Percentiles rank a stretch among this genome's conserved stretches.
Evolutionary conservation across 108 stramenopile species (phyloP).

Genomic region (Cylindrotheca fusiformis): DNA sequence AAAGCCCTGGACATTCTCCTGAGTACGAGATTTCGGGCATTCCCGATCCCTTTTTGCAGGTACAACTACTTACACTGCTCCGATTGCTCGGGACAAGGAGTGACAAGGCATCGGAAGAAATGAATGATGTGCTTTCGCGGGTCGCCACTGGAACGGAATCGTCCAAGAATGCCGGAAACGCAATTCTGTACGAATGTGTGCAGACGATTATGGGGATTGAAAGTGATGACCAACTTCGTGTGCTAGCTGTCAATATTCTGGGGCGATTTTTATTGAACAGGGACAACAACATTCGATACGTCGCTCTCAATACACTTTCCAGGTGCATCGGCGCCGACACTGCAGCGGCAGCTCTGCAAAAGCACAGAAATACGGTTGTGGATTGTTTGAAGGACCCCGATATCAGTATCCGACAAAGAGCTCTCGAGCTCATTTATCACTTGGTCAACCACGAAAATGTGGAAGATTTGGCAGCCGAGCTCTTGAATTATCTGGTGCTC

Average conservation of each 20-base stretch:
- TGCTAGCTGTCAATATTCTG: constrained; percentile 98
- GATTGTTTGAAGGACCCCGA: constrained; percentile 99
- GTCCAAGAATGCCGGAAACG: constrained; percentile 97
- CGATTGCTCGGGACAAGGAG: constrained; percentile 83
- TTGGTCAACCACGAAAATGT: constrained; percentile 93
- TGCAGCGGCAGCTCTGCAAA: constrained; percentile 85
- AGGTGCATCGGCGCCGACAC: constrained; percentile 63
- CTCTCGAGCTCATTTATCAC: constrained; percentile 96
- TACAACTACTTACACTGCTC: constrained; percentile 88
- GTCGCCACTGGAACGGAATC: constrained; percentile 99
- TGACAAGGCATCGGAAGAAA: constrained; percentile 85
- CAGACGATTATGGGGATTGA: constrained; percentile 97
- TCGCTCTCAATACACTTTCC: constrained; percentile 94
- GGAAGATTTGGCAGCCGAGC: constrained; percentile 85
- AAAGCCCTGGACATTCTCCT: constrained; percentile 90
- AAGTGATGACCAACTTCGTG: constrained; percentile 92
- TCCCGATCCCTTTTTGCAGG: constrained; percentile 96
- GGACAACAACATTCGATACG: constrained; percentile 99
- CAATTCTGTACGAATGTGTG: constrained; percentile 99
- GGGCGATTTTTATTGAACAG: constrained; percentile 97
- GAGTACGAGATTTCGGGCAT: constrained; percentile 96
- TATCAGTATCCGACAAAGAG: constrained; percentile 97
- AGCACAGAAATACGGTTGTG: constrained; percentile 91
- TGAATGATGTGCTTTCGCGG: constrained; percentile 98
- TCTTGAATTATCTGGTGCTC: constrained; percentile 97